A percentile compares a stretch with the other conserved stretches of the same genome.
These are phyloP conservation scores for Cucurbita argyrosperma DNA, from an alignment of 306 rosid genomes.

Conservation along the genomic window DNA sequence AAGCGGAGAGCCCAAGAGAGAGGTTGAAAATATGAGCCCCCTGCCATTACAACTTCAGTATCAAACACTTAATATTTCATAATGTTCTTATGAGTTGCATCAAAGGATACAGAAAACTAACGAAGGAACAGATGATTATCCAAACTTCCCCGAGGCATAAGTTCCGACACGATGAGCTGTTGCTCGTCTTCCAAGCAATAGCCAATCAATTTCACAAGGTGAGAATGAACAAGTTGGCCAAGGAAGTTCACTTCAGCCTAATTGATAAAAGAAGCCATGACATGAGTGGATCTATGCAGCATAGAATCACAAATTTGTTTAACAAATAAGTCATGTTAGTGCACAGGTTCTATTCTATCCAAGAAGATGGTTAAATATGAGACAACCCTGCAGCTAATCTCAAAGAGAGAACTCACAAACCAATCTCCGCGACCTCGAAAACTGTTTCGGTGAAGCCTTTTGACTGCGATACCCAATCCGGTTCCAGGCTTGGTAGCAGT, in stretches of 20 bases:
- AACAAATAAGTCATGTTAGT: neutral
- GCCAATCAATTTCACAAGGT: slow-evolving; percentile 49
- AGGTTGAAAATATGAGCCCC: slow-evolving; percentile 59
- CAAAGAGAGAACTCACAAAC: slow-evolving; percentile 39
- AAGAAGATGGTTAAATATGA: neutral
- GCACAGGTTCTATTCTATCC: neutral
- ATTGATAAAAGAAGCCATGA: neutral
- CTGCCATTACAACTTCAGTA: slow-evolving; percentile 15
- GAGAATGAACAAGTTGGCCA: slow-evolving; percentile 48
- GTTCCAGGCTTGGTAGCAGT: slow-evolving; percentile 46
- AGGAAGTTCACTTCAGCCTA: slow-evolving; percentile 57
- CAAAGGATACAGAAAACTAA: slow-evolving; percentile 13
- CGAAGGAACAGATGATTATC: slow-evolving; percentile 62
- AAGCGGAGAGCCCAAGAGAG: slow-evolving; percentile 57
- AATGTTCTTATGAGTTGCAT: neutral
- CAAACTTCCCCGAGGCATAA: slow-evolving; percentile 62
- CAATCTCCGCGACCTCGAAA: slow-evolving; percentile 51
- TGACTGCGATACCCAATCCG: slow-evolving; percentile 49
- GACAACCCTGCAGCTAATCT: neutral
- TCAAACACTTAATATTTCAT: neutral
- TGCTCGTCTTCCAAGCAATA: slow-evolving; percentile 54
- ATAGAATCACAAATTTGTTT: neutral
- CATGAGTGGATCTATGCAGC: neutral
- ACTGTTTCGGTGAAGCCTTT: slow-evolving; percentile 46
- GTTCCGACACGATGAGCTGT: slow-evolving; percentile 43